These are phyloP conservation scores for Euphorbia celastroides DNA, from an alignment of 441 rosid genomes.

Conservation along the genomic window DNA sequence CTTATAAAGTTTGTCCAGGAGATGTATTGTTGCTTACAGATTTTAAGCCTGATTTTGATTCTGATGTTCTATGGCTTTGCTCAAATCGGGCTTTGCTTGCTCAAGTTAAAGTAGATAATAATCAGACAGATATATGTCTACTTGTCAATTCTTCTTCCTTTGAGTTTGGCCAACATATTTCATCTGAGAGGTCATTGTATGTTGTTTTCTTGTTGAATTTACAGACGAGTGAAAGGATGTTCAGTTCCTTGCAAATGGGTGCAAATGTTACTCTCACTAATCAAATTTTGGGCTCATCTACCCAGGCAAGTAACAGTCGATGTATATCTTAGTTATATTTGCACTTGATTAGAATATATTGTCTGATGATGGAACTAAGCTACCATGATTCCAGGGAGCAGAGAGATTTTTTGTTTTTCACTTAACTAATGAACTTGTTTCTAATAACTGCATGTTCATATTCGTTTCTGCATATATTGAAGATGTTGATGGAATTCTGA, in stretches of 20 bases:
- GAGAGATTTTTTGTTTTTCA: too few relatives aligned
- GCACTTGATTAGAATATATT: too few relatives aligned
- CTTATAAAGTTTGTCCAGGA: conserved; percentile 40
- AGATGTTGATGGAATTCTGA: neutral
- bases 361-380: too few relatives aligned
- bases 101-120: conserved; percentile 12
- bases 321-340: neutral
- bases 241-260: conserved; percentile 40
- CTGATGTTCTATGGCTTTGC: conserved; percentile 33
- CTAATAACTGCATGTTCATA: neutral
- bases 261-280: conserved; percentile 25
- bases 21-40: conserved; percentile 38
- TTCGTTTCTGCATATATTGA: neutral
- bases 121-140: conserved; percentile 17
- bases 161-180: conserved; percentile 9
- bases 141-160: conserved; percentile 13
- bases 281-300: conserved; percentile 29
- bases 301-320: conserved; percentile 22
- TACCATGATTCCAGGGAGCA: too few relatives aligned
- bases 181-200: conserved; percentile 15
- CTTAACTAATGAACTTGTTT: too few relatives aligned
- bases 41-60: conserved; percentile 30
- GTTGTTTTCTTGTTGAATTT: conserved; percentile 36
- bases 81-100: conserved; percentile 28
- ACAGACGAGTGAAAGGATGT: conserved; percentile 41